phyloP scores from a whole-genome alignment of 2,329 filamentous ascomycete genomes.

The Colletotrichum tofieldiae region DNA sequence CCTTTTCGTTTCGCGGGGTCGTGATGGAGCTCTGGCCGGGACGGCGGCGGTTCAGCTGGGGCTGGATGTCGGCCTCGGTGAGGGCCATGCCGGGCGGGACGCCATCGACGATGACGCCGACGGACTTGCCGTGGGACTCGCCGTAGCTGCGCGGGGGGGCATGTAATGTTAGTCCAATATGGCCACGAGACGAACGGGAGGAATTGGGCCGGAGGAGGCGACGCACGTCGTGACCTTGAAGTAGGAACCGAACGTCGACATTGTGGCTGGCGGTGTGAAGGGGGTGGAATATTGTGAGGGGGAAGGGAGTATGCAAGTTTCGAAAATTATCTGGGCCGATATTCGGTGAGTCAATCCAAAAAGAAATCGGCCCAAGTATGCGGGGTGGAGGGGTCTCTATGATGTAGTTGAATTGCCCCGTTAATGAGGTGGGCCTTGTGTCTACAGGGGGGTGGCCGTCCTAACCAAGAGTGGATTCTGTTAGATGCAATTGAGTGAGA shows the following conservation, averaged over 20 bases:
- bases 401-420: slow-evolving; percentile 32
- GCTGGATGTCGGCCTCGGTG: slow-evolving; percentile 90
- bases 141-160: slow-evolving; percentile 57
- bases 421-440: slow-evolving; percentile 17
- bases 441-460: slow-evolving; percentile 22
- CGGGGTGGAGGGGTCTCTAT: slow-evolving; percentile 39
- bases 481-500: slow-evolving; percentile 37
- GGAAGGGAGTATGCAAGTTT: background rate
- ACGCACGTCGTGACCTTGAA: slow-evolving; percentile 88
- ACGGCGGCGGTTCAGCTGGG: slow-evolving; percentile 90
- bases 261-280: slow-evolving; percentile 57
- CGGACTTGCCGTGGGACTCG: slow-evolving; percentile 88
- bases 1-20: slow-evolving; percentile 93
- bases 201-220: slow-evolving; percentile 30
- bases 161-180: slow-evolving; percentile 34
- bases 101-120: slow-evolving; percentile 96
- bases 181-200: slow-evolving; percentile 23
- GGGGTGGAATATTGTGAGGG: slow-evolving; percentile 16
- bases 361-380: slow-evolving; percentile 18
- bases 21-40: slow-evolving; percentile 93
- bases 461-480: slow-evolving; percentile 16
- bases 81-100: slow-evolving; percentile 90
- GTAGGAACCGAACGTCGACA: slow-evolving; percentile 90
- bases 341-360: slow-evolving; percentile 41
- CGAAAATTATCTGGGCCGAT: slow-evolving; percentile 35